These are phyloP conservation scores for Craspedostauros australis DNA, from an alignment of 108 stramenopile species.

Conservation along the genomic window DNA sequence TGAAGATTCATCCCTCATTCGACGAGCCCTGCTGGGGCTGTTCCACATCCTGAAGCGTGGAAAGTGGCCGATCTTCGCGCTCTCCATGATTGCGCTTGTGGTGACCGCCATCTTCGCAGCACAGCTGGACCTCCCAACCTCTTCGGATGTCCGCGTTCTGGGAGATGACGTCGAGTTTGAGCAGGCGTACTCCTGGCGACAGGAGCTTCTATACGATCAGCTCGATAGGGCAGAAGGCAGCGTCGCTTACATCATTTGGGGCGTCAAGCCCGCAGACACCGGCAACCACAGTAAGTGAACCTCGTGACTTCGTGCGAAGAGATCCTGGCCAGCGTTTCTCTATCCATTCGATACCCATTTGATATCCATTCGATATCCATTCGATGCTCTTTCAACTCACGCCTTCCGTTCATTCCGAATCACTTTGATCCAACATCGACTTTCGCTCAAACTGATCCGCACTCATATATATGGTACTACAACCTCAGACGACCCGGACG, in stretches of 20 bases:
- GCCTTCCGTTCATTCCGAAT: too few relatives aligned
- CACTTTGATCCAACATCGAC: too few relatives aligned
- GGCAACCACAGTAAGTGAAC: conserved; percentile 13
- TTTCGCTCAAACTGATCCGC: too few relatives aligned
- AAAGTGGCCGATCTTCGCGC: conserved; percentile 25
- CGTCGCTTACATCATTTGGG: conserved; percentile 1
- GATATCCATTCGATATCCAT: too few relatives aligned
- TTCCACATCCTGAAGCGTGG: conserved; percentile 30
- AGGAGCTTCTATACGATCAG: conserved; percentile 15
- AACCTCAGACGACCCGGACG: conserved; percentile 27
- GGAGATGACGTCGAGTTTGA: conserved; percentile 23
- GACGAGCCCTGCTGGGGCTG: conserved; percentile 18
- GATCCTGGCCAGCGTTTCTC: too few relatives aligned
- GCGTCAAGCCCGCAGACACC: background rate
- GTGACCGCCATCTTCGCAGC: conserved; percentile 20
- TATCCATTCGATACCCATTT: too few relatives aligned
- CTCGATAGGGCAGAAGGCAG: conserved; percentile 26
- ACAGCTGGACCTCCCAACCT: conserved; percentile 26
- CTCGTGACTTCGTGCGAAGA: too few relatives aligned
- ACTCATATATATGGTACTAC: too few relatives aligned
- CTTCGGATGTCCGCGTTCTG: conserved; percentile 31
- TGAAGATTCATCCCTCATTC: conserved; percentile 23
- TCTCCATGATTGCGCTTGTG: conserved; percentile 13
- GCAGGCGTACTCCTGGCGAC: conserved; percentile 31
- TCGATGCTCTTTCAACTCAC: too few relatives aligned